Conservation (phyloP, 2,329 filamentous ascomycete genomes). For the Dothistroma pini region DNA sequence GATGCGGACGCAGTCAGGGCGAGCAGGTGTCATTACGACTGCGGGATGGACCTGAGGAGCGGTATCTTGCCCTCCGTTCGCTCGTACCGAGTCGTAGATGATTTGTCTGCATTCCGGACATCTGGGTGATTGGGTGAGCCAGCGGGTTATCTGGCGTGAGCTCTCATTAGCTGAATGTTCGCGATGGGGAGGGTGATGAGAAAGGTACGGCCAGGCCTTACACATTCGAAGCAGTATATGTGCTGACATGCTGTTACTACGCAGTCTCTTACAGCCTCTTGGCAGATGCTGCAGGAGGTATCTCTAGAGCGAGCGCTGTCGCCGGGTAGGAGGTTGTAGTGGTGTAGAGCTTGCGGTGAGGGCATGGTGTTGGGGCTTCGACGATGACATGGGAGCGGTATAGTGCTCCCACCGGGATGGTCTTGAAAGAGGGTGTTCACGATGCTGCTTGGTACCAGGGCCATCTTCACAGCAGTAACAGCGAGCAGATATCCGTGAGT, state of each 20-base stretch:
- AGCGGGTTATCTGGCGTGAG: background rate
- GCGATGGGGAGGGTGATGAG: no score
- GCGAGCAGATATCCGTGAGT: background rate
- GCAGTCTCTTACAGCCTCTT: slow-evolving; percentile 6
- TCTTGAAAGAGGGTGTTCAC: background rate
- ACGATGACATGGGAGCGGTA: background rate
- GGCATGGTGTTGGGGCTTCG: slow-evolving; percentile 7
- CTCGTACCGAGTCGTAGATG: background rate
- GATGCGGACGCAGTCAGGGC: slow-evolving; percentile 1
- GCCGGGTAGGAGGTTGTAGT: slow-evolving; percentile 10
- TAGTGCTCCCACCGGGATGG: background rate
- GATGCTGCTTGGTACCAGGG: background rate
- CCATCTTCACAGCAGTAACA: background rate
- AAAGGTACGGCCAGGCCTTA: slow-evolving; percentile 6
- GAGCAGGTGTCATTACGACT: background rate
- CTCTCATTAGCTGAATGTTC: no score
- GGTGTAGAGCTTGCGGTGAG: slow-evolving; percentile 6
- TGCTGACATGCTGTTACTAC: slow-evolving; percentile 18
- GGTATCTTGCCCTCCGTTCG: background rate
- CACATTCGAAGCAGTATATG: slow-evolving; percentile 16
- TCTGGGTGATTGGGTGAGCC: background rate
- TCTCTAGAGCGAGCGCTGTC: slow-evolving; percentile 9
- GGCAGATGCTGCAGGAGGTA: slow-evolving; percentile 17
- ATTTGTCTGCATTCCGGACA: slow-evolving; percentile 1
- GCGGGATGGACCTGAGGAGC: background rate